phyloP scores from a whole-genome alignment of 768 basidiomycete species.

The Trametes cinnabarina region DNA sequence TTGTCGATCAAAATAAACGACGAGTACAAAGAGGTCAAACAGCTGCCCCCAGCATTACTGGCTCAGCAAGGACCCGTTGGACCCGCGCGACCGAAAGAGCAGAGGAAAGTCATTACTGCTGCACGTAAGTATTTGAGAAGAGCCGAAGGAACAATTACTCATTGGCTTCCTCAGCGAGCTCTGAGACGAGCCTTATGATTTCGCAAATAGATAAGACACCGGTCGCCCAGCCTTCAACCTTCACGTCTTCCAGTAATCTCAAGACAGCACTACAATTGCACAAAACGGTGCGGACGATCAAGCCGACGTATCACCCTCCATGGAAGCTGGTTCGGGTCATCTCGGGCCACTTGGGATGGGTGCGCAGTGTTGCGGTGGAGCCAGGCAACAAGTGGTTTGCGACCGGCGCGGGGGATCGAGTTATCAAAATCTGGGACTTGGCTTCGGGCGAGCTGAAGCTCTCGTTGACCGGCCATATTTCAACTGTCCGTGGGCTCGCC shows the following conservation, averaged over 20 bases:
- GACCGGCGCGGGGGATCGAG: slow-evolving; percentile 95
- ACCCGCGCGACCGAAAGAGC: slow-evolving; percentile 67
- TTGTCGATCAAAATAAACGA: slow-evolving; percentile 83
- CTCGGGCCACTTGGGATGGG: slow-evolving; percentile 98
- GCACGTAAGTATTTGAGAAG: slow-evolving; percentile 47
- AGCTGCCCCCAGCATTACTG: slow-evolving; percentile 76
- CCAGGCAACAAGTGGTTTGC: slow-evolving; percentile 99
- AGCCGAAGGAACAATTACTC: neutral
- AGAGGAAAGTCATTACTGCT: slow-evolving; percentile 68
- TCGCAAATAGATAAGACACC: slow-evolving; percentile 76
- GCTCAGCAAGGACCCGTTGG: slow-evolving; percentile 81
- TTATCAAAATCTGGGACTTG: slow-evolving; percentile 98
- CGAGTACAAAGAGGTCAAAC: slow-evolving; percentile 86
- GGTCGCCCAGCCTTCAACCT: slow-evolving; percentile 63
- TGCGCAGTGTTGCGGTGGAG: slow-evolving; percentile 92
- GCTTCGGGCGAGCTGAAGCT: slow-evolving; percentile 96
- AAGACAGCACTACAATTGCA: slow-evolving; percentile 90
- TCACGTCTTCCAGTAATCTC: slow-evolving; percentile 61
- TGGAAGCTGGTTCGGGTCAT: slow-evolving; percentile 98
- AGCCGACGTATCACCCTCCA: slow-evolving; percentile 92
- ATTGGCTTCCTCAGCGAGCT: slow-evolving; percentile 39
- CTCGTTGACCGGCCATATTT: slow-evolving; percentile 97
- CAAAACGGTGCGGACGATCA: slow-evolving; percentile 91
- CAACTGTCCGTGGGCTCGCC: slow-evolving; percentile 91
- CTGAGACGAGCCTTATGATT: slow-evolving; percentile 54